Evolutionary conservation across 306 rosid genomes (phyloP), one percentile per base, ranked within the genome.

Genomic region (Boehmeria nivea): DNA sequence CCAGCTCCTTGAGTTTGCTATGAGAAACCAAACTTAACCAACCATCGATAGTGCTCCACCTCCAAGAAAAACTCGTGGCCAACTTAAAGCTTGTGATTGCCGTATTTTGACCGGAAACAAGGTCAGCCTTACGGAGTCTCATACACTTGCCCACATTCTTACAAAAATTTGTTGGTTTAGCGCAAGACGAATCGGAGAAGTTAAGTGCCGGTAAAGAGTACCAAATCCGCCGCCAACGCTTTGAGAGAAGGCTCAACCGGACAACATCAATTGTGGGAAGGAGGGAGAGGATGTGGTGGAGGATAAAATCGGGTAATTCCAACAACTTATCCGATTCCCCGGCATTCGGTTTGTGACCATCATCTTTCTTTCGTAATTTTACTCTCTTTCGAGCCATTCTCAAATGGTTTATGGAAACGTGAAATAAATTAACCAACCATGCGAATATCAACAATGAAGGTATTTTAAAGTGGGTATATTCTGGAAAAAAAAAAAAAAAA

Each of bases 11-110:
- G 6, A 51, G 31, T 11, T 57, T 67, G 31, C 14, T 20, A 11
- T 33, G 6, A 43, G 22, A 37, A 1, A 49, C 47, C 33, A 67
- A 23, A 17, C 21, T 67, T 11, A 59, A 8, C 47, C 55, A 67
- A 10, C 3, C 28, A 0, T 22, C 12, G 11, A 28, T 36, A 14
- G 15, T 12, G 14, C 26, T 25, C 33, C 56, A 24, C 38, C 38
- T 5, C 24, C 23, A 46, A 21, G 21, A 17, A n/a, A 3, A n/a
- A 4, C 11, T 10, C 16, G 17, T 4, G 14, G 8, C 18, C 0
- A 51, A 34, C 57, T 51, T 51, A n/a, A 51, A 51, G 26, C 19
- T 51, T 6, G 39, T 25, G 13, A 51, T 13, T 28, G 28, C 1
- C 9, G 16, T 11, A 13, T 13, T 18, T 3, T n/a, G n/a, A n/a